Percentiles rank a stretch among this genome's conserved stretches.
phyloP scores from a whole-genome alignment of 2,329 filamentous ascomycete genomes.

The Ceratocystiopsis minuta region DNA sequence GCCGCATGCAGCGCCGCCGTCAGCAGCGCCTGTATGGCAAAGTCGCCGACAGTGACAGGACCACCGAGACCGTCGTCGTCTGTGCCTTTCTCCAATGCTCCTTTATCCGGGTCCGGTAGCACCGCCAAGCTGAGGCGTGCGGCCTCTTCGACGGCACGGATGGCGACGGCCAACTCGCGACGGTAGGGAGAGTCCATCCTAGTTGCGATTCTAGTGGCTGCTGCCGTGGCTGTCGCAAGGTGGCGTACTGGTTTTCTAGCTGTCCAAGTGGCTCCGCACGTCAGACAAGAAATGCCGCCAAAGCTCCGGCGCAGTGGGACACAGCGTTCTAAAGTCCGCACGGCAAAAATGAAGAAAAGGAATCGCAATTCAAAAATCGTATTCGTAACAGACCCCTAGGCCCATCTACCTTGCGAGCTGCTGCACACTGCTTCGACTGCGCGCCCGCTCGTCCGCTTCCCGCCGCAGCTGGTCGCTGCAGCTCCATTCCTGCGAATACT shows the following conservation, averaged over 20 bases:
- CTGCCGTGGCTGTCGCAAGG: no score
- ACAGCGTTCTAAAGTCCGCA: no score
- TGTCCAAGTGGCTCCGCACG: no score
- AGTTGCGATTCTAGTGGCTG: no score
- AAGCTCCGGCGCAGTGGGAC: no score
- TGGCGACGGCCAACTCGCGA: conserved; percentile 24
- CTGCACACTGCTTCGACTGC: no score
- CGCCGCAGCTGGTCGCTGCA: conserved; percentile 6
- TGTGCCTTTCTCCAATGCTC: conserved; percentile 28
- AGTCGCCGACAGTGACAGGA: conserved; percentile 41
- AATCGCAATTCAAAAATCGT: conserved; percentile 5
- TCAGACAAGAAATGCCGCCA: no score
- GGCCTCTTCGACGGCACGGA: conserved; percentile 25
- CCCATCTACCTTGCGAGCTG: not conserved
- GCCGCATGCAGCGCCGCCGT: conserved; percentile 28
- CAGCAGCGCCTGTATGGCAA: conserved; percentile 38
- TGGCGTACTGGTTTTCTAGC: no score
- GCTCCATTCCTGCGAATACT: conserved; percentile 4
- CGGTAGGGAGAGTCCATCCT: conserved; percentile 19
- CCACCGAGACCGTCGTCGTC: conserved; percentile 19
- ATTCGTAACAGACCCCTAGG: conserved; percentile 7
- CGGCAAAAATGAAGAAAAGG: no score
- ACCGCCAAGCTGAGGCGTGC: conserved; percentile 31
- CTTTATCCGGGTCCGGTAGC: conserved; percentile 28
- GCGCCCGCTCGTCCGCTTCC: conserved; percentile 3